phyloP scores from a whole-genome alignment of 2,329 filamentous ascomycete genomes.

The Onygenales sp. region DNA sequence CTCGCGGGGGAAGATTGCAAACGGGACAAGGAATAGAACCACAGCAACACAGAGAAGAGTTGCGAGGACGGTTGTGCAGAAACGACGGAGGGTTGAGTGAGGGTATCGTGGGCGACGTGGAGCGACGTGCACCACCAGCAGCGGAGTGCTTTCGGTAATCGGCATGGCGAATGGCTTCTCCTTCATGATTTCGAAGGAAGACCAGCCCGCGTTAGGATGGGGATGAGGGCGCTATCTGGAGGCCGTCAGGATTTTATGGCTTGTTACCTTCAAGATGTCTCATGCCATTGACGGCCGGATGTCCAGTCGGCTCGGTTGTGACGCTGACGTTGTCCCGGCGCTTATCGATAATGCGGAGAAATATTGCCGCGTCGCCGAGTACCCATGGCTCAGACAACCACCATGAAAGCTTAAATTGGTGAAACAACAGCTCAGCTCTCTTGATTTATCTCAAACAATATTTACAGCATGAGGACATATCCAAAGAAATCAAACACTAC shows the following conservation, averaged over 20 bases:
- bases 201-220: background rate
- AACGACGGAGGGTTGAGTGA: conserved; percentile 32
- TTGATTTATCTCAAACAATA: no score
- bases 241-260: background rate
- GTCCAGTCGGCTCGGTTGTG: background rate
- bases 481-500: no score
- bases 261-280: background rate
- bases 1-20: conserved; percentile 27
- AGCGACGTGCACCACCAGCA: conserved; percentile 32
- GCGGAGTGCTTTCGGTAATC: conserved; percentile 31
- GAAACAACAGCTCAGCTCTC: no score
- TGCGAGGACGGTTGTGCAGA: conserved; percentile 32
- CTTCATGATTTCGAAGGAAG: conserved; percentile 13
- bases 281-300: background rate
- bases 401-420: no score
- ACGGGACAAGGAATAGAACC: conserved; percentile 33
- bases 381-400: no score
- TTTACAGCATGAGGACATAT: no score
- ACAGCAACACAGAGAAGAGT: conserved; percentile 28
- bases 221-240: background rate
- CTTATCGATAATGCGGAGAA: no score
- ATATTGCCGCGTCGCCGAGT: no score
- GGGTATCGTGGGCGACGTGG: conserved; percentile 32
- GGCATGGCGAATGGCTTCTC: conserved; percentile 26
- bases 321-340: no score